phyloP scores from a whole-genome alignment of 768 basidiomycete genomes.

The Hygrophorus pudorinus region DNA sequence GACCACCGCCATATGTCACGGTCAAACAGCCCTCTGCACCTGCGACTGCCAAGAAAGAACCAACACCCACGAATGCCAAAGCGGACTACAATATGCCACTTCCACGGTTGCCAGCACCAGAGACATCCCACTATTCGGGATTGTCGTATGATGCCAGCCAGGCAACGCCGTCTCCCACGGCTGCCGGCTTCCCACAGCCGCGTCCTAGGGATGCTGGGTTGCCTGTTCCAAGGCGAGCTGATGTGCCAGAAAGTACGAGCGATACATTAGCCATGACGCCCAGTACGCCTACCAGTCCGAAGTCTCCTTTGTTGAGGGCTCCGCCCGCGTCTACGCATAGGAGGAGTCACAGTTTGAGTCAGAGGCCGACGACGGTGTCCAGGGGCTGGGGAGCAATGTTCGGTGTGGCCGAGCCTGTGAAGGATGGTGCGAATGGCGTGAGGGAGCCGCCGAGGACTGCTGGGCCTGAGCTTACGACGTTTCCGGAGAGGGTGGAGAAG shows the following conservation, averaged over 20 bases:
- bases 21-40: slow-evolving; percentile 10
- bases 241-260: not conserved
- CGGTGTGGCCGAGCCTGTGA: slow-evolving; percentile 30
- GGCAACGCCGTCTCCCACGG: slow-evolving; percentile 49
- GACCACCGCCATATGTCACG: slow-evolving; percentile 10
- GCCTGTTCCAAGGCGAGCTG: slow-evolving; percentile 22
- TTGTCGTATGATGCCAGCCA: slow-evolving; percentile 59
- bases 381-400: slow-evolving; percentile 56
- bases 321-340: slow-evolving; percentile 74
- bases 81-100: slow-evolving; percentile 80
- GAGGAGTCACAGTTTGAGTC: slow-evolving; percentile 76
- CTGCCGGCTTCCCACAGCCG: slow-evolving; percentile 50
- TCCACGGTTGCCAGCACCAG: slow-evolving; percentile 72
- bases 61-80: slow-evolving; percentile 20
- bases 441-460: slow-evolving; percentile 46
- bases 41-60: slow-evolving; percentile 20
- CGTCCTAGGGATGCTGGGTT: slow-evolving; percentile 59
- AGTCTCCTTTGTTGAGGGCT: slow-evolving; percentile 40
- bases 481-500: slow-evolving; percentile 32
- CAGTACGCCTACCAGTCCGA: not conserved
- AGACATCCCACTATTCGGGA: slow-evolving; percentile 71
- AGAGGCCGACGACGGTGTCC: slow-evolving; percentile 45
- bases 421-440: slow-evolving; percentile 28
- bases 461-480: slow-evolving; percentile 52
- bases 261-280: not conserved